These are phyloP conservation scores for Paxillus ammoniavirescens DNA, from an alignment of 768 basidiomycete species.

Conservation along the genomic window DNA sequence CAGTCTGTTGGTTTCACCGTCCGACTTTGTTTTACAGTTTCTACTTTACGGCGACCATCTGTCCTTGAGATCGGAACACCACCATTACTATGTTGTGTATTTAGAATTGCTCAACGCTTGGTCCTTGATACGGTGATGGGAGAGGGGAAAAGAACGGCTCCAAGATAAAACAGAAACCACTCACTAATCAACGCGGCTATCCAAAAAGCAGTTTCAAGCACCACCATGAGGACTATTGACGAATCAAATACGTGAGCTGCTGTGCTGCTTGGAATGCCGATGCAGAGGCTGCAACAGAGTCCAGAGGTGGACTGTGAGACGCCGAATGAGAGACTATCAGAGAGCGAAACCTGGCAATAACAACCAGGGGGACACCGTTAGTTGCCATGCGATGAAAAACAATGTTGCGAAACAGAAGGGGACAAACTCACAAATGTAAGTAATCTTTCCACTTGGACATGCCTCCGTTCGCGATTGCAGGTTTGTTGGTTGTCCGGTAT, in stretches of 20 bases:
- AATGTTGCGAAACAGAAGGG: too few species aligned
- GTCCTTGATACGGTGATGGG: too few species aligned
- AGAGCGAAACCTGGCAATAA: too few species aligned
- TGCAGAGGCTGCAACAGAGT: constrained; percentile 92
- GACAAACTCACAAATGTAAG: not conserved
- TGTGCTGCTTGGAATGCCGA: constrained; percentile 93
- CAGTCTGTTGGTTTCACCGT: too few species aligned
- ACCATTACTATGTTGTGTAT: constrained; percentile 52
- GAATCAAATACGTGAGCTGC: constrained; percentile 90
- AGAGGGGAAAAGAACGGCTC: too few species aligned
- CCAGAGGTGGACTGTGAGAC: constrained; percentile 89
- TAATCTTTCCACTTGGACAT: too few species aligned
- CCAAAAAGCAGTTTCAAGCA: constrained; percentile 92
- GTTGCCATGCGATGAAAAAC: not conserved
- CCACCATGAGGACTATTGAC: constrained; percentile 95
- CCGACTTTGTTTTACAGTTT: not conserved
- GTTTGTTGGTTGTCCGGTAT: not conserved
- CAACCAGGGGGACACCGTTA: too few species aligned
- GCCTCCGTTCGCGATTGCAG: not conserved
- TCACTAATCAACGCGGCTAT: constrained; percentile 88
- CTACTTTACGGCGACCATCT: constrained; percentile 11
- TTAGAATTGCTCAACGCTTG: constrained; percentile 26
- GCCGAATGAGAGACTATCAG: constrained; percentile 78
- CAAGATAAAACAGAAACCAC: constrained; percentile 26
- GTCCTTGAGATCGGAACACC: constrained; percentile 54